These are phyloP conservation scores for Aspergillus sp. DNA, from an alignment of 2,329 filamentous ascomycete species.

Conservation along the genomic window DNA sequence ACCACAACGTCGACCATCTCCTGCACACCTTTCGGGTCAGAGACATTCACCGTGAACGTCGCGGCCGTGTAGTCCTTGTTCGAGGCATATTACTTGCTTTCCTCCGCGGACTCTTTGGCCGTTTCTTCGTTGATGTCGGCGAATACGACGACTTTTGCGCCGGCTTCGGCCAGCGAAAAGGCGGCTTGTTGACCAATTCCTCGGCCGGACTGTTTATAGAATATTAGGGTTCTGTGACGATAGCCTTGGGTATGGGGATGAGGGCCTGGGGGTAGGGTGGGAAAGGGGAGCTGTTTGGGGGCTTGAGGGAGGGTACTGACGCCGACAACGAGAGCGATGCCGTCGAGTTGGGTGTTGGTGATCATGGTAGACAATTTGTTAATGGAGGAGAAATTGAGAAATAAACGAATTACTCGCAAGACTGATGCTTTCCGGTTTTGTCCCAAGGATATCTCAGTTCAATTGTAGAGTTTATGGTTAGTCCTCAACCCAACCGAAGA, in stretches of 20 bases:
- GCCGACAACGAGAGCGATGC: background rate
- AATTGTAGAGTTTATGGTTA: too few species aligned
- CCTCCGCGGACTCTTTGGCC: background rate
- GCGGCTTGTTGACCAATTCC: slow-evolving; percentile 7
- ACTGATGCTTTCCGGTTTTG: too few species aligned
- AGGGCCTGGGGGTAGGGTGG: too few species aligned
- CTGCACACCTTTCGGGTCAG: background rate
- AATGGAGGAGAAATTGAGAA: too few species aligned
- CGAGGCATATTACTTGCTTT: slow-evolving; percentile 6
- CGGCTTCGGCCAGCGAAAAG: slow-evolving; percentile 4
- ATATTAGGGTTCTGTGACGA: too few species aligned
- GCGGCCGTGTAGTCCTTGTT: slow-evolving; percentile 2
- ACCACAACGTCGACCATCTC: slow-evolving; percentile 5
- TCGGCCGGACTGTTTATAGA: background rate
- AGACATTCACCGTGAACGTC: slow-evolving; percentile 3
- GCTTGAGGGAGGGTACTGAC: background rate
- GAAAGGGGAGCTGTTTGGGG: too few species aligned
- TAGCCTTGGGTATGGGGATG: too few species aligned
- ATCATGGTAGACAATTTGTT: background rate
- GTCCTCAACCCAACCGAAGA: too few species aligned
- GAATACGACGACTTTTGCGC: slow-evolving; percentile 1
- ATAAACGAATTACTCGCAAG: too few species aligned
- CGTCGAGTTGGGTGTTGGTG: background rate
- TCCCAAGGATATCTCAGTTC: too few species aligned
- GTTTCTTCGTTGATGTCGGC: slow-evolving; percentile 7